A percentile compares a stretch with the other conserved stretches of the same genome.
phyloP scores from a whole-genome alignment of 352 stramenopile genomes.

The Phytopythium cucurbitacearum region DNA sequence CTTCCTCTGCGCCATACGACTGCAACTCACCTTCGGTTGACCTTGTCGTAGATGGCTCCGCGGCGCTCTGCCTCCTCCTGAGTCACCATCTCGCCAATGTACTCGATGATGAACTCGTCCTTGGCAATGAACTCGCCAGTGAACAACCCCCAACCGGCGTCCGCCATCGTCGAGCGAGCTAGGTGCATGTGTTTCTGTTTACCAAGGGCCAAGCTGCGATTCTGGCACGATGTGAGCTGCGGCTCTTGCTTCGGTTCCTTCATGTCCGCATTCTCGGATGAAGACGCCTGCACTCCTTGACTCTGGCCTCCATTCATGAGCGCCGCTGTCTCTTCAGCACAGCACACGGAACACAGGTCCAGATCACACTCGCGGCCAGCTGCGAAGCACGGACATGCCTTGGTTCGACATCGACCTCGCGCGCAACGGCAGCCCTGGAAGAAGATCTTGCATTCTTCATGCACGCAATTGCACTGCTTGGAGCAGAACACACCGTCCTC shows the following conservation, averaged over 20 bases:
- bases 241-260: conserved; percentile 5
- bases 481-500: conserved; percentile 88
- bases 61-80: conserved; percentile 89
- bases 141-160: conserved; percentile 91
- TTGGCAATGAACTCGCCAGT: conserved; percentile 85
- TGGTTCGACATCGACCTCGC: conserved; percentile 74
- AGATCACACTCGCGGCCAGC: conserved; percentile 91
- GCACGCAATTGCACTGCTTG: conserved; percentile 86
- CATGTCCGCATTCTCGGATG: background rate
- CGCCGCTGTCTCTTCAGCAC: conserved; percentile 35
- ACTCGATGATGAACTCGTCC: conserved; percentile 94
- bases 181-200: conserved; percentile 71
- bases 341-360: conserved; percentile 87
- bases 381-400: conserved; percentile 89
- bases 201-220: conserved; percentile 48
- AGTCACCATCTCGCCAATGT: conserved; percentile 92
- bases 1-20: background rate
- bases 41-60: conserved; percentile 85
- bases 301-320: conserved; percentile 4
- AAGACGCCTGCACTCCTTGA: background rate
- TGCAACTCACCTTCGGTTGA: conserved; percentile 54
- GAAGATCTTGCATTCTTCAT: conserved; percentile 83
- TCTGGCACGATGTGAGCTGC: conserved; percentile 51
- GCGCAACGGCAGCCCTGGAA: conserved; percentile 87
- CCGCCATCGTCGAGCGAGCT: conserved; percentile 68